Percentiles rank a stretch among this genome's conserved stretches.
Conservation (phyloP, 352 stramenopile genomes). For the Peronospora tabacina region DNA sequence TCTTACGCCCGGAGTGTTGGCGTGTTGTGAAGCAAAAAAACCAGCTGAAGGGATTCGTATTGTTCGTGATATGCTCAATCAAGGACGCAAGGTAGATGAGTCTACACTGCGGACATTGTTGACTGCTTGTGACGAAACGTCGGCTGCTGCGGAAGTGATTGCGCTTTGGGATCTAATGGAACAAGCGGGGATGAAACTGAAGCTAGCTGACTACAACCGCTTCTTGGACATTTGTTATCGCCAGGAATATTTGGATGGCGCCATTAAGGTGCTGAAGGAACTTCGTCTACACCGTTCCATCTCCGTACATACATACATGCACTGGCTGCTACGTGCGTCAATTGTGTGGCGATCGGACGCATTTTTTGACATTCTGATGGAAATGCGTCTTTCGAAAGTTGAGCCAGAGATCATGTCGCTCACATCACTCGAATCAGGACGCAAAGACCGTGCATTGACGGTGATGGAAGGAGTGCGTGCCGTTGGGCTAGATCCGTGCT, state of each 20-base stretch:
- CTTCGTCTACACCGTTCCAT: constrained; percentile 55
- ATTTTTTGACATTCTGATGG: constrained; percentile 82
- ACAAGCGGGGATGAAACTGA: constrained; percentile 43
- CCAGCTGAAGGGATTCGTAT: constrained; percentile 65
- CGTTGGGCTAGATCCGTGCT: constrained; percentile 76
- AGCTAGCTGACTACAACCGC: constrained; percentile 53
- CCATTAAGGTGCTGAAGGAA: constrained; percentile 69
- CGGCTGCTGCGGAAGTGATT: constrained; percentile 49
- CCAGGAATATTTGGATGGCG: constrained; percentile 67
- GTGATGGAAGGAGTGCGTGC: constrained; percentile 85
- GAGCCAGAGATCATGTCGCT: constrained; percentile 79
- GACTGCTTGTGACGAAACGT: constrained; percentile 63
- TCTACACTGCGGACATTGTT: constrained; percentile 64
- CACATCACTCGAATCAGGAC: constrained; percentile 75
- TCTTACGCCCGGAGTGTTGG: constrained; percentile 64
- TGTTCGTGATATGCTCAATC: constrained; percentile 74
- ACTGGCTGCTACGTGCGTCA: constrained; percentile 71
- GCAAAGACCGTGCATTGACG: constrained; percentile 74
- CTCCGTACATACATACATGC: constrained; percentile 75
- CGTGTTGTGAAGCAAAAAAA: constrained; percentile 73
- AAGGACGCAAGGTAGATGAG: constrained; percentile 78
- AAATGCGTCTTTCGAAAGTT: constrained; percentile 74
- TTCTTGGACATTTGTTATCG: constrained; percentile 76
- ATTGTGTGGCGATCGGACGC: constrained; percentile 75
- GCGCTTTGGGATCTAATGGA: constrained; percentile 69